Evolutionary conservation across 225 moss, liverwort and hornwort species (phyloP).

Genomic region (Takakia lepidozioides): DNA sequence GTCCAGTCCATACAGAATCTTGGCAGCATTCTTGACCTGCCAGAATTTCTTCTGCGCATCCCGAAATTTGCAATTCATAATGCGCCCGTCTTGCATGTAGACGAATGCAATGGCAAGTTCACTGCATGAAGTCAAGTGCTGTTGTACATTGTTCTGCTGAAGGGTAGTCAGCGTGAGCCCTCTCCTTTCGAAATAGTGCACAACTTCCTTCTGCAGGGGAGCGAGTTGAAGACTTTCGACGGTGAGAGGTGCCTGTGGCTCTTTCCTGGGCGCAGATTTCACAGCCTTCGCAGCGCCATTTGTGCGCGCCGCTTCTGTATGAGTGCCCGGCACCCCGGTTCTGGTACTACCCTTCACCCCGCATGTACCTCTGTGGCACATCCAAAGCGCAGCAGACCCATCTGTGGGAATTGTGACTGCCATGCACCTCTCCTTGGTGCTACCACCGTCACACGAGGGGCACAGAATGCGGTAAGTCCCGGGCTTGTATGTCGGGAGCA

Average conservation of each 20-base stretch:
- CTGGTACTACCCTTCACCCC: constrained; percentile 73
- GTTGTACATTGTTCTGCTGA: constrained; percentile 31
- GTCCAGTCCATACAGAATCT: constrained; percentile 90
- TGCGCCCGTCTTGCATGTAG: constrained; percentile 72
- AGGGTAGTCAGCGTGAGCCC: constrained; percentile 41
- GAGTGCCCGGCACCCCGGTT: constrained; percentile 9
- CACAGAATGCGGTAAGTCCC: constrained; percentile 31
- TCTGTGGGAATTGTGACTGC: constrained; percentile 50
- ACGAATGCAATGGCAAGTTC: constrained; percentile 67
- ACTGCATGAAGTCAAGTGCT: constrained; percentile 14
- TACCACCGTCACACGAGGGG: constrained; percentile 75
- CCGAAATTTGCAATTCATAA: constrained; percentile 91
- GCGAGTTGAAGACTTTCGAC: constrained; percentile 49
- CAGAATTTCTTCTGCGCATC: constrained; percentile 69
- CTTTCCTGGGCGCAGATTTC: constrained; percentile 13
- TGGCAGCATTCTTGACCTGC: constrained; percentile 78
- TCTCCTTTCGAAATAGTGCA: constrained; percentile 31
- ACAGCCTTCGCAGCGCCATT: constrained; percentile 38
- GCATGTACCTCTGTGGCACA: constrained; percentile 75
- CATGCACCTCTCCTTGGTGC: constrained; percentile 43
- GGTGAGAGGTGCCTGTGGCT: constrained; percentile 27
- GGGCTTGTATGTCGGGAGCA: constrained; percentile 25
- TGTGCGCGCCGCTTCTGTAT: constrained; percentile 2
- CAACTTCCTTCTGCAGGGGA: constrained; percentile 17
- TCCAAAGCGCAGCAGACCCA: constrained; percentile 55